Conservation (phyloP, 2,329 filamentous ascomycete genomes). For the Diaporthe batatas region DNA sequence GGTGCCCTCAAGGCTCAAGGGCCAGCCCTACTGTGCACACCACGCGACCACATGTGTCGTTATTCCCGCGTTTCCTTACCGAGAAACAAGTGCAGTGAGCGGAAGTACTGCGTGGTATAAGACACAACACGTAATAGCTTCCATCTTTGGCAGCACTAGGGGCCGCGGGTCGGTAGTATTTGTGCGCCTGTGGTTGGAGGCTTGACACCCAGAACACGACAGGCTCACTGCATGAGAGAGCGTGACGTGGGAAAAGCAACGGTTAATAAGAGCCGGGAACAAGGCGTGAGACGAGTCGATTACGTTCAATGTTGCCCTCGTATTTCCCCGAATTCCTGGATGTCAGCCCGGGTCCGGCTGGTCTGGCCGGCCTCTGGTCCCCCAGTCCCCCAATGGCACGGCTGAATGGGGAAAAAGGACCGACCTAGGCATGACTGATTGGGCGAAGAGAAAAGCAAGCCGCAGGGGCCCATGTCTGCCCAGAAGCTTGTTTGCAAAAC, state of each 20-base stretch:
- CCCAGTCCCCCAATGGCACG: background rate
- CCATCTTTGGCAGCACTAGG: constrained; percentile 9
- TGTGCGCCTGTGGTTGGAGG: background rate
- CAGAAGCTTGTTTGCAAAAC: constrained; percentile 33
- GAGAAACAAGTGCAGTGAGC: background rate
- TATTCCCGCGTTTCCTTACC: background rate
- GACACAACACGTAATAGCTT: constrained; percentile 28
- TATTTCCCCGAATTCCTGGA: constrained; percentile 26
- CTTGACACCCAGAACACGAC: too few species aligned
- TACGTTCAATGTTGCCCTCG: constrained; percentile 4
- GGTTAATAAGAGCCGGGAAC: background rate
- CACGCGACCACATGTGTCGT: background rate
- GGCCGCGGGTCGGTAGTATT: background rate
- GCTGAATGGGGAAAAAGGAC: constrained; percentile 22
- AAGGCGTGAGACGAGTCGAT: background rate
- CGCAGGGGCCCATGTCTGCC: background rate
- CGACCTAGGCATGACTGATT: constrained; percentile 26
- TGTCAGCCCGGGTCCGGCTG: constrained; percentile 22
- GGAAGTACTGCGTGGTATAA: background rate
- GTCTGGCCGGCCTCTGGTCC: background rate
- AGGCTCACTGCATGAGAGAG: background rate
- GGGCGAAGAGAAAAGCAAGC: background rate
- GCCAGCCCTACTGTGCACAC: background rate
- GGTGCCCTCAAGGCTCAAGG: background rate
- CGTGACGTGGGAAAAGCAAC: constrained; percentile 31